Percentiles rank a stretch among this genome's conserved stretches.
These are phyloP conservation scores for Leishmania major DNA, from an alignment of 208 protist species.

Conservation along the genomic window DNA sequence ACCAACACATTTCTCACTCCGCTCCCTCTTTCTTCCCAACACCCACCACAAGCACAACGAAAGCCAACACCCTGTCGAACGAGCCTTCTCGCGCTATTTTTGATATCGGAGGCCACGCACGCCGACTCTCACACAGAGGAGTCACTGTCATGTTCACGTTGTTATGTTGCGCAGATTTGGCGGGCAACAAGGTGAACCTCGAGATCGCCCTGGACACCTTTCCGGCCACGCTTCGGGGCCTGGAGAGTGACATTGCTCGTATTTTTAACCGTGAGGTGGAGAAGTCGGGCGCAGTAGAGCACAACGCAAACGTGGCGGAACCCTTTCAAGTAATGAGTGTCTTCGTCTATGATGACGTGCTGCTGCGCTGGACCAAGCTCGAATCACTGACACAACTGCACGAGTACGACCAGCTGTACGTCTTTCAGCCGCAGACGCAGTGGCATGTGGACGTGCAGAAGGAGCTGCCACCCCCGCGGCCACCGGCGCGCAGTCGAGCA, in stretches of 20 bases:
- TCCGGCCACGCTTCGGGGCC: conserved; percentile 42
- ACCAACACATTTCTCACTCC: neutral
- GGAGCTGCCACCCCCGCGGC: conserved; percentile 70
- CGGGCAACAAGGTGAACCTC: conserved; percentile 80
- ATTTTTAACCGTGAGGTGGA: conserved; percentile 50
- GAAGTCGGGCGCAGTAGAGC: neutral
- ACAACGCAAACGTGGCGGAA: no score
- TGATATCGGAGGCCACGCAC: neutral
- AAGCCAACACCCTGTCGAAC: neutral
- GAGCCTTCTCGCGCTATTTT: neutral
- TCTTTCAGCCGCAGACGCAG: conserved; percentile 72
- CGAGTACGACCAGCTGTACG: conserved; percentile 87
- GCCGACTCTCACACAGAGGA: neutral
- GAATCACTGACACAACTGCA: conserved; percentile 59
- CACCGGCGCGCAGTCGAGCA: conserved; percentile 34
- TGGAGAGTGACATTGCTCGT: conserved; percentile 34
- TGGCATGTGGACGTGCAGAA: conserved; percentile 71
- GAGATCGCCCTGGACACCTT: conserved; percentile 58
- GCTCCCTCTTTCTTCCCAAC: neutral
- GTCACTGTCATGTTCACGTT: conserved; percentile 62
- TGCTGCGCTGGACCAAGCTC: conserved; percentile 61
- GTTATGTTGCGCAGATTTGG: conserved; percentile 77
- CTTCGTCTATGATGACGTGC: conserved; percentile 75
- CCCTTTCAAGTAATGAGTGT: conserved; percentile 47
- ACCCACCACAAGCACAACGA: neutral